Evolutionary conservation across 345 rosid genomes (phyloP).

Genomic region (Hypericum perforatum): DNA sequence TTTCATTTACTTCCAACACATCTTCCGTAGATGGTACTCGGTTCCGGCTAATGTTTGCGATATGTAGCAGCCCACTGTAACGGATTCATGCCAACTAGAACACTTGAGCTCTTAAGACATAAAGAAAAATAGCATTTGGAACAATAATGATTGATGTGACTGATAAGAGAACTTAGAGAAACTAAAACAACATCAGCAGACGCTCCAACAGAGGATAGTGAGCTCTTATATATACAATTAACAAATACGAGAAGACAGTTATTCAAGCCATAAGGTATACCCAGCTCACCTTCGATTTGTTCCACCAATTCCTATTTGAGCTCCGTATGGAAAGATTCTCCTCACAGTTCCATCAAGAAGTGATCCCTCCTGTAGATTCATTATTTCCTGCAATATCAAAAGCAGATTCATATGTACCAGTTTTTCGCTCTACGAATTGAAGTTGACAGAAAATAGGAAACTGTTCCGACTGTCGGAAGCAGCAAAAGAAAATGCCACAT

Average conservation of each 20-base stretch:
- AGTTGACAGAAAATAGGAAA: neutral
- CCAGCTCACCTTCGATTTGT: constrained; percentile 66
- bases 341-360: constrained; percentile 75
- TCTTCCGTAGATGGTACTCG: constrained; percentile 51
- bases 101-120: neutral
- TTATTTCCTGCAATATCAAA: constrained; percentile 47
- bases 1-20: constrained; percentile 60
- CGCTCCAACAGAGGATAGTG: too few species aligned
- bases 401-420: constrained; percentile 7
- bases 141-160: neutral
- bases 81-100: constrained; percentile 7
- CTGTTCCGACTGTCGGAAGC: neutral
- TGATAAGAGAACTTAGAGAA: neutral
- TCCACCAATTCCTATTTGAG: constrained; percentile 70
- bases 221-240: too few species aligned
- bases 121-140: neutral
- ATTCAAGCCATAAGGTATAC: neutral
- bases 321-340: constrained; percentile 77
- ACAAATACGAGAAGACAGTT: constrained; percentile 5
- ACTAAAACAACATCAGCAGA: neutral
- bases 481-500: neutral
- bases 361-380: constrained; percentile 73
- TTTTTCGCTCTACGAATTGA: neutral
- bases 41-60: constrained; percentile 54
- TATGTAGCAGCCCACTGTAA: constrained; percentile 82